phyloP scores from a whole-genome alignment of 805 yeast genomes.

The Yarrowia deformans region DNA sequence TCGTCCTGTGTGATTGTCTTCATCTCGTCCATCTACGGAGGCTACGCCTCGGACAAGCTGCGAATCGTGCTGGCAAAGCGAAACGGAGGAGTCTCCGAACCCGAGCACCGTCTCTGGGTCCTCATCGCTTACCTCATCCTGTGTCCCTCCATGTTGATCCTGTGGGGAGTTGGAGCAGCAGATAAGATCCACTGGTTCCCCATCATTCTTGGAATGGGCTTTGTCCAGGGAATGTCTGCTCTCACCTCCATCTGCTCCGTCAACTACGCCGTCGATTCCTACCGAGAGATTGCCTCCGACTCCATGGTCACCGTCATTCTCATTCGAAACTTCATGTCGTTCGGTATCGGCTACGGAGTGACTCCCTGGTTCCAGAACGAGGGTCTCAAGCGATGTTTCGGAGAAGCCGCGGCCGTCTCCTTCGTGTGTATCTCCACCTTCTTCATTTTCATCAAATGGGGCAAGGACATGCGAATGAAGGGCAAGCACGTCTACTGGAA shows the following conservation, averaged over 20 bases:
- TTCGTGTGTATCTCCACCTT: conserved; percentile 32
- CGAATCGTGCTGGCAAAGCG: conserved; percentile 40
- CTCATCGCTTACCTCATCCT: conserved; percentile 53
- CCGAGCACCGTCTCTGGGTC: conserved; percentile 62
- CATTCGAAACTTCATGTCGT: conserved; percentile 58
- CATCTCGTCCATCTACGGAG: conserved; percentile 34
- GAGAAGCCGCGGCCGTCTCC: conserved; percentile 24
- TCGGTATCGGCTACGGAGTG: conserved; percentile 60
- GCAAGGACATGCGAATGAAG: conserved; percentile 49
- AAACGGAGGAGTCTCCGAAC: conserved; percentile 56
- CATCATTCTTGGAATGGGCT: conserved; percentile 57
- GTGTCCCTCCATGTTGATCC: conserved; percentile 56
- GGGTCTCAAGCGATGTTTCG: conserved; percentile 57
- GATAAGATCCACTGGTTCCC: conserved; percentile 59
- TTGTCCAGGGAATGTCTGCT: conserved; percentile 55
- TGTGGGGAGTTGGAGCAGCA: conserved; percentile 63
- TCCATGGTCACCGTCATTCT: conserved; percentile 59
- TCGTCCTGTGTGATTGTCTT: conserved; percentile 24
- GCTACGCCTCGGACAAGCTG: conserved; percentile 23
- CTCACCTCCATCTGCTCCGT: conserved; percentile 56
- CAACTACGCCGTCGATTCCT: conserved; percentile 57
- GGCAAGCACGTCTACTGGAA: conserved; percentile 33
- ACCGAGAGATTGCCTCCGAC: conserved; percentile 54
- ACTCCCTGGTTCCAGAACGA: conserved; percentile 58
- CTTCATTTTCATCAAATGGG: conserved; percentile 49